Evolutionary conservation across 1,284 basidiomycete species (phyloP), one percentile per base, ranked within the genome.

Genomic region (Exobasidium cylindrosporum): DNA sequence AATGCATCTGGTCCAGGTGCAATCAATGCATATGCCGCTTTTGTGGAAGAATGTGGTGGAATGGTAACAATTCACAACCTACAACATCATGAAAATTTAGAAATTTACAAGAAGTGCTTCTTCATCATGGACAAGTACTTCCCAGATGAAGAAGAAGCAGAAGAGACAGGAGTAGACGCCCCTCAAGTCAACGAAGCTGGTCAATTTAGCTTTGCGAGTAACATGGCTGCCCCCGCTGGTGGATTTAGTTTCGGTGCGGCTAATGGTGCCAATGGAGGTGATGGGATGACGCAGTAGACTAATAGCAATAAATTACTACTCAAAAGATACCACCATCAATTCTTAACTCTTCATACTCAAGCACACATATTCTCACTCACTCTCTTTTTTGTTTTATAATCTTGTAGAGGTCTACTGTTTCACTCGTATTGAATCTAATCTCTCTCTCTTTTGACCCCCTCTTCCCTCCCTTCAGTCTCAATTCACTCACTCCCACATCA

Each of bases 51-150:
- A 63, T 74, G 94, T 40, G 95, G 96, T 70, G 96, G 96, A 57
- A 97, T 99, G 77, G 72, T 95, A 68, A 89, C 92, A 26, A 97
- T 98, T 81, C 95, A 97, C 85, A 95, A 97, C 82, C 87, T 98
- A 66, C 96, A 99, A 83, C 93, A 96, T 82, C 96, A 98, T 82
- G 95, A 98, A 83, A 99, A 97, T 83, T 83, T 97, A 82, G 95
- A 98, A 78, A 98, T 98, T 78, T 86, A 98, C 85, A 97, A 97
- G 86, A 98, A 98, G 84, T 95, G 94, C 66, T 98, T 96, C 87
- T 95, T 93, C 82, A 97, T 97, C 81, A 79, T 79, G 77, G 77
- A 79, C 73, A 75, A 76, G 67, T 79, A 80, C 69, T 80, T 79
- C 74, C 77, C 79, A 21, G 79, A 80, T 55, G 79, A 84, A 64